phyloP scores from a whole-genome alignment of 2,329 filamentous ascomycete genomes.

The Colletotrichum lupini region DNA sequence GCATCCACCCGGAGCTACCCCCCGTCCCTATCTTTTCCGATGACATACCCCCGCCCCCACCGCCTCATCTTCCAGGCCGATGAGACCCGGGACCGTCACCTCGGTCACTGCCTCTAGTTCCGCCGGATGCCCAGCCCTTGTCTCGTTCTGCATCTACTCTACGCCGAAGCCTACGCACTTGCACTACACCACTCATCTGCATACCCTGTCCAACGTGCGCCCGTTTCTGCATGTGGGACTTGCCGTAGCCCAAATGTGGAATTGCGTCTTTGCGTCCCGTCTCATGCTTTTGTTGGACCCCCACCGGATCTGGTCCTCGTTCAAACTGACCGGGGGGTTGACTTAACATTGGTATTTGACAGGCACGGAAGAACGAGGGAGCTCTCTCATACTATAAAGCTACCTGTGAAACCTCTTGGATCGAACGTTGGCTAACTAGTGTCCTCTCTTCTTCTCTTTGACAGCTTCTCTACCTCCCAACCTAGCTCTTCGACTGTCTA shows the following conservation, averaged over 20 bases:
- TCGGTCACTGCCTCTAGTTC: slow-evolving; percentile 28
- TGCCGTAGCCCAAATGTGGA: slow-evolving; percentile 18
- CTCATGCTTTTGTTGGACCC: slow-evolving; percentile 33
- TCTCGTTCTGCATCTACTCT: neutral
- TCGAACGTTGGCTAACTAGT: slow-evolving; percentile 2
- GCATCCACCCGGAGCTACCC: neutral
- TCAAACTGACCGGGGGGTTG: slow-evolving; percentile 18
- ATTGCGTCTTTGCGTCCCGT: slow-evolving; percentile 26
- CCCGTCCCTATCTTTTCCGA: slow-evolving; percentile 36
- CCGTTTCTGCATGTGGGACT: slow-evolving; percentile 27
- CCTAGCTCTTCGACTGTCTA: neutral
- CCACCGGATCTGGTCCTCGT: slow-evolving; percentile 25
- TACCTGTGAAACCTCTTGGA: slow-evolving; percentile 22
- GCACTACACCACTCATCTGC: slow-evolving; percentile 11
- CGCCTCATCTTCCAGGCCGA: slow-evolving; percentile 23
- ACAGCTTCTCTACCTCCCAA: slow-evolving; percentile 2
- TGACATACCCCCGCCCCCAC: slow-evolving; percentile 27
- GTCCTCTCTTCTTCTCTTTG: neutral
- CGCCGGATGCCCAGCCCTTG: slow-evolving; percentile 13
- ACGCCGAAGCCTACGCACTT: neutral
- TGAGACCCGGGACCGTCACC: slow-evolving; percentile 28
- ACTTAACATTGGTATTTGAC: slow-evolving; percentile 21
- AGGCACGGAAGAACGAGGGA: slow-evolving; percentile 24
- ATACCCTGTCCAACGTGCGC: slow-evolving; percentile 19
- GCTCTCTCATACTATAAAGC: slow-evolving; percentile 27